Evolutionary conservation across 2,329 filamentous ascomycete species (phyloP), one percentile per base, ranked within the genome.

Genomic region (Aspergillus terreus): DNA sequence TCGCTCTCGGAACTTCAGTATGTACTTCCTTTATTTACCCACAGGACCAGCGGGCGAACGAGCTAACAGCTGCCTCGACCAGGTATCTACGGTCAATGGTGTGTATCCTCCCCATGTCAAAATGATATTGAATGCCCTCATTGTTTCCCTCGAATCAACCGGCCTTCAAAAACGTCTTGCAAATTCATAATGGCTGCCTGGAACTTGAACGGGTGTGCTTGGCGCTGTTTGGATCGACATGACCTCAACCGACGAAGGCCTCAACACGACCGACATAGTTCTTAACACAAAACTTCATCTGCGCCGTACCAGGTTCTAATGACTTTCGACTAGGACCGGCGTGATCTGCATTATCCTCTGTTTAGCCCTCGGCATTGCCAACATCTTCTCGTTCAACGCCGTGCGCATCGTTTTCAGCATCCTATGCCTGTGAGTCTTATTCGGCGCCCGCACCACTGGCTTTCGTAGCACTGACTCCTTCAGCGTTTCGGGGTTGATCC

Each of bases 21-120:
- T 72, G 82, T 68, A 44, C 51, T 44, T 48, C 46, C 53, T 43
- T 47, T 57, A 50, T 52, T 59, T 53, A 54, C 47, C 32, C 49
- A 54, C 51, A 49, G 44, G 52, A 45, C 49, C 55, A 53, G 47
- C 58, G 27, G 27, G 47, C 11, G 47, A 50, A 38, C 49, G 43
- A 52, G 56, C 64, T 69, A 63, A 69, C 53, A 41, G 43, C 49
- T 56, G 43, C n/a, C 45, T 52, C 58, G 27, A 63, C 56, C 56
- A 85, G 82, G 82, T 72, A 86, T 86, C 69, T 86, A 85, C 68
- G 83, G 82, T 62, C 83, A 85, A 83, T 86, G 83, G 82, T 85
- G 66, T 72, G 79, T 78, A 50, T 50, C 44, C 17, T 47, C 30
- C 36, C 38, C 19, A 4, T 10, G 21, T 40, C 38, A 19, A 14